Base-by-base conservation (phyloP, 2,329 filamentous ascomycete species). In the Microcera coccophila region DNA sequence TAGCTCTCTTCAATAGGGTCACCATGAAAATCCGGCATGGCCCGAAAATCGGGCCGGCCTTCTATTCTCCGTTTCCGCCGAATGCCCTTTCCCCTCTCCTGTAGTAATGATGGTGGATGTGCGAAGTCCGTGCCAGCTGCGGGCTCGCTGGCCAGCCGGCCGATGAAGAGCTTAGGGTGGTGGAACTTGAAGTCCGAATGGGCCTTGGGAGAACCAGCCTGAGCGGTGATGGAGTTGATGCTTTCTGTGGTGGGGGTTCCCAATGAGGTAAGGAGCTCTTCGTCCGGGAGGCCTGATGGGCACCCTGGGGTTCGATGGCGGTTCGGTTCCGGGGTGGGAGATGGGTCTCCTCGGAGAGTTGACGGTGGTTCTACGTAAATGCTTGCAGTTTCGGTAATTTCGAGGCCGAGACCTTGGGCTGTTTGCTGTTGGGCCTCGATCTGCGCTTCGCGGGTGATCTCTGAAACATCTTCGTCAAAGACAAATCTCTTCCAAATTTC, bases 1-100 rank as follows among this genome's bases (percentile, higher is more conserved):
- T 21, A 40, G 16, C 42, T 48, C 24, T 56, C 60, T 22, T 66
- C 63, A 38, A 66, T 65, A 34, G 63, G 62, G 43, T 66, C 63
- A 15, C 49, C 59, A 12, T 61, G 47, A 39, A 62, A 56, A 42
- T 62, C 50, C 12, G 63, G 63, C 49, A 66, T 50, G 15, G 58
- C 42, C 38, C 63, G 57, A 41, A 66, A 62, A 40, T 65, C 58
- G 15, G 62, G 63, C 36, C 63, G 54, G 21, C 48, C 50, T n/a
- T 44, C 43, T n/a, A 53, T 49, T 44, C 56, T 52, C 33, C 43
- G 46, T 36, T 42, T 54, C 16, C 35, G 47, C 32, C 49, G 44
- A 5, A 15, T 18, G 33, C 46, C 37, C 44, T 47, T 49, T 32
- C 47, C 33, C 34, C 38, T 48, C 39, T 41, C 47, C 35, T 29